These are phyloP conservation scores for Casuarina glauca DNA, from an alignment of 306 rosid genomes.

Conservation along the genomic window DNA sequence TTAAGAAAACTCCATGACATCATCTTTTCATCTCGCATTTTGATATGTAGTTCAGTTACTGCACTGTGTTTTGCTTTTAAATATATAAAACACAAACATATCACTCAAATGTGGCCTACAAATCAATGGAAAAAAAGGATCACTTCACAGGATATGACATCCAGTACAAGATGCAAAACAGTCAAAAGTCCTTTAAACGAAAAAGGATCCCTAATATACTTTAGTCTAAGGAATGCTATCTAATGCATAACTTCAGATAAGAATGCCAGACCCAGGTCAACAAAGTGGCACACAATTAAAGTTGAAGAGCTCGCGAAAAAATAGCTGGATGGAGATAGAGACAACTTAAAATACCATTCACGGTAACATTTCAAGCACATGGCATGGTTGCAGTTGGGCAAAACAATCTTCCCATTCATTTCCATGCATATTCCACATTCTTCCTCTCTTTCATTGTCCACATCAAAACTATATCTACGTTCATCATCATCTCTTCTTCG, in stretches of 20 bases:
- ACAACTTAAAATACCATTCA: slow-evolving; percentile 60
- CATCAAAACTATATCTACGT: slow-evolving; percentile 47
- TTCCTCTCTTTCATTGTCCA: slow-evolving; percentile 88
- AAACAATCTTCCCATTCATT: slow-evolving; percentile 73
- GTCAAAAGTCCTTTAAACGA: too few species aligned
- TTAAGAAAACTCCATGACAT: background rate
- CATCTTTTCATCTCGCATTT: background rate
- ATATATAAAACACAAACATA: background rate
- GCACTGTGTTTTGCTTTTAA: background rate
- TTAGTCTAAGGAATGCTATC: background rate
- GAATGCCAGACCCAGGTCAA: background rate
- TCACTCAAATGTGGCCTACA: background rate
- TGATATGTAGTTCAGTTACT: background rate
- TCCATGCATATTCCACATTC: slow-evolving; percentile 99
- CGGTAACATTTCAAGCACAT: slow-evolving; percentile 96
- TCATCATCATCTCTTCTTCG: slow-evolving; percentile 73
- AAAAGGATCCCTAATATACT: background rate
- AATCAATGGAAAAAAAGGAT: background rate
- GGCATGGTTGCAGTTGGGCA: slow-evolving; percentile 89
- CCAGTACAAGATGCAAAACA: background rate
- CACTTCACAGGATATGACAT: background rate
- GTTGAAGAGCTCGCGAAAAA: background rate
- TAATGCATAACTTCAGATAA: background rate
- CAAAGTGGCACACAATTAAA: background rate
- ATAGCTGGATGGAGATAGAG: slow-evolving; percentile 17